Evolutionary conservation across 2,329 filamentous ascomycete genomes (phyloP).

Genomic region (Cryphonectria carpinicola): DNA sequence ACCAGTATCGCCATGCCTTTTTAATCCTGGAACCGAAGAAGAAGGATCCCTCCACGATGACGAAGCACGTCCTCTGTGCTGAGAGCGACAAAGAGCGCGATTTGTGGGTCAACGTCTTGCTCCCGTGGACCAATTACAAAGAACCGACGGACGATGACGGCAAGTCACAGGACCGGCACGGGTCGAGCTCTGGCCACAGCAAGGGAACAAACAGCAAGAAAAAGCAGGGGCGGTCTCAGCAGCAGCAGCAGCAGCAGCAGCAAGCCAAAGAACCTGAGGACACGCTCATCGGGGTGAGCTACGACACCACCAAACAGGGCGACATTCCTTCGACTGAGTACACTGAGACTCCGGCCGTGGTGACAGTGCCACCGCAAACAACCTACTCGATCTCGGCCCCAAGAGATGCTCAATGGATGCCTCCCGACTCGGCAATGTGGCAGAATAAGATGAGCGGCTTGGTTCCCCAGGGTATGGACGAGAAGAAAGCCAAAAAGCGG

Average conservation of each 20-base stretch:
- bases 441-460: constrained; percentile 68
- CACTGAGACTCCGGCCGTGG: constrained; percentile 33
- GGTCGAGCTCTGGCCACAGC: constrained; percentile 42
- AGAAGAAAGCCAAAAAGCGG: constrained; percentile 81
- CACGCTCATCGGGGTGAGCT: constrained; percentile 60
- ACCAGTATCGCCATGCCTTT: constrained; percentile 96
- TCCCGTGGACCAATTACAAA: constrained; percentile 84
- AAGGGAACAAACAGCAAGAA: constrained; percentile 47
- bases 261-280: constrained; percentile 42
- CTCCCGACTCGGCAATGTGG: constrained; percentile 76
- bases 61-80: constrained; percentile 92
- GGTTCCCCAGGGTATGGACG: constrained; percentile 59
- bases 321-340: constrained; percentile 48
- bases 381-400: constrained; percentile 76
- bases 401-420: constrained; percentile 81
- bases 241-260: constrained; percentile 28
- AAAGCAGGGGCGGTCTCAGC: constrained; percentile 43
- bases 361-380: constrained; percentile 44
- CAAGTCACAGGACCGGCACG: constrained; percentile 46
- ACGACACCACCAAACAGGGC: constrained; percentile 59
- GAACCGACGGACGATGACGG: constrained; percentile 63
- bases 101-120: constrained; percentile 86
- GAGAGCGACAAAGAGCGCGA: constrained; percentile 94
- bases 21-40: constrained; percentile 93
- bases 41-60: constrained; percentile 85